phyloP scores from a whole-genome alignment of 139 green algal genomes.

The Pedinophyceae sp. region DNA sequence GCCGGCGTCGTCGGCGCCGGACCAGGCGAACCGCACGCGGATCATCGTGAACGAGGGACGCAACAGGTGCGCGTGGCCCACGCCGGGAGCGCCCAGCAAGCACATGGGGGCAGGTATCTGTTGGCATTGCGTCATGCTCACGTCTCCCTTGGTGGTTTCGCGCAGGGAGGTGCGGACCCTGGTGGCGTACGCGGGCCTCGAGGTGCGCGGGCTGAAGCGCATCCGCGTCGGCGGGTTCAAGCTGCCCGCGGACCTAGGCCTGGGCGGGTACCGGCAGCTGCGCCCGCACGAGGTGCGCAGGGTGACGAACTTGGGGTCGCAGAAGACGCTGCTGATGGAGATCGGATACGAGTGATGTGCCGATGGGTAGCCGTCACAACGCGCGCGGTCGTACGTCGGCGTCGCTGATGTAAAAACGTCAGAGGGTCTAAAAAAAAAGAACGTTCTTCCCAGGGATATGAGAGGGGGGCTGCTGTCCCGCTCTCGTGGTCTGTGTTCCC shows the following conservation, averaged over 20 bases:
- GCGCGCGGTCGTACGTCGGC: too few species aligned
- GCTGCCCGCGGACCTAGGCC: constrained; percentile 37
- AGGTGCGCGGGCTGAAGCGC: constrained; percentile 55
- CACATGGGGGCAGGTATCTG: background rate
- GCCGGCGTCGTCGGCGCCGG: constrained; percentile 17
- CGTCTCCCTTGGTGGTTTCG: too few species aligned
- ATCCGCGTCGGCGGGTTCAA: constrained; percentile 61
- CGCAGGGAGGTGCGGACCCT: constrained; percentile 70
- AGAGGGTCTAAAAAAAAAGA: too few species aligned
- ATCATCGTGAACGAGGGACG: constrained; percentile 66
- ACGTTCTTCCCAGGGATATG: too few species aligned
- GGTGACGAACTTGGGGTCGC: constrained; percentile 20
- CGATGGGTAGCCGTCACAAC: too few species aligned
- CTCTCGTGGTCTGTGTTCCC: too few species aligned
- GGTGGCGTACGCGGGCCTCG: constrained; percentile 39
- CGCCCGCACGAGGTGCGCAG: constrained; percentile 20
- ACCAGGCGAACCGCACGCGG: constrained; percentile 20
- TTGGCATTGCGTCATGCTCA: too few species aligned
- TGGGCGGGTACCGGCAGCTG: constrained; percentile 39
- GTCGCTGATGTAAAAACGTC: too few species aligned
- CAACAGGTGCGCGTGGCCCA: too few species aligned
- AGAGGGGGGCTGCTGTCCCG: too few species aligned
- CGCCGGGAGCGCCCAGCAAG: background rate
- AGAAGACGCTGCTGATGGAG: background rate
- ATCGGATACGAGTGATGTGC: background rate